Conservation (phyloP, 139 green algal species). For the Pycnococcus provasolii region DNA sequence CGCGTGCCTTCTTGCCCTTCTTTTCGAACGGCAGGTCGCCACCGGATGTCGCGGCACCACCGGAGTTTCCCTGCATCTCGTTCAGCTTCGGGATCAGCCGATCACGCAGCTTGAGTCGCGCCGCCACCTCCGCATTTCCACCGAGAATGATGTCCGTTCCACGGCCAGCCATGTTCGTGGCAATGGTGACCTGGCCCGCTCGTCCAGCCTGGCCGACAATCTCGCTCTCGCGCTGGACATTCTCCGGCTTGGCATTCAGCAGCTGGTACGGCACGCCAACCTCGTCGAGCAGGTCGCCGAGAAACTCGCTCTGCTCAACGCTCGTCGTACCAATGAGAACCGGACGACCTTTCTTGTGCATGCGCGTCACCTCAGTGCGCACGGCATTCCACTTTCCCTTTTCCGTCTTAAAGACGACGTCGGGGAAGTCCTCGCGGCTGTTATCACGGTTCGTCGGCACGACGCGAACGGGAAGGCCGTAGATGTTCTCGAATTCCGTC, state of each 20-base stretch:
- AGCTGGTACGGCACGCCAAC: conserved; percentile 49
- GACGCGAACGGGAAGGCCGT: conserved; percentile 79
- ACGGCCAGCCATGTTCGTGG: conserved; percentile 96
- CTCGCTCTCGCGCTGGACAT: conserved; percentile 91
- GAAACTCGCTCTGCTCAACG: conserved; percentile 80
- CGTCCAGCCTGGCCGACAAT: conserved; percentile 86
- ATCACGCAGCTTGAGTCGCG: conserved; percentile 83
- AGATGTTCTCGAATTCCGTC: conserved; percentile 92
- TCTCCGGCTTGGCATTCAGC: conserved; percentile 98
- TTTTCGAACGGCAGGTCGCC: conserved; percentile 35
- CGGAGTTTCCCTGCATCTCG: conserved; percentile 7
- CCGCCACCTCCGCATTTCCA: conserved; percentile 84
- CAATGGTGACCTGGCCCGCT: conserved; percentile 77
- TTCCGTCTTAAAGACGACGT: conserved; percentile 80
- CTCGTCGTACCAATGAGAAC: conserved; percentile 67
- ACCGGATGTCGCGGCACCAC: not conserved
- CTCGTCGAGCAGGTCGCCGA: conserved; percentile 60
- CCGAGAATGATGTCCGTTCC: conserved; percentile 97
- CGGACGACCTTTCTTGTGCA: conserved; percentile 78
- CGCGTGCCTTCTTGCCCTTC: conserved; percentile 27
- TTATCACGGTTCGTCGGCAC: conserved; percentile 57
- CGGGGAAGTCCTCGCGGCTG: conserved; percentile 65
- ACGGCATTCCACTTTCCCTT: conserved; percentile 76
- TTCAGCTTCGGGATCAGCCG: conserved; percentile 66
- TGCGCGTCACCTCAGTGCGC: conserved; percentile 54